These are phyloP conservation scores for Desmodesmus armatus DNA, from an alignment of 139 green algal species.

Conservation along the genomic window DNA sequence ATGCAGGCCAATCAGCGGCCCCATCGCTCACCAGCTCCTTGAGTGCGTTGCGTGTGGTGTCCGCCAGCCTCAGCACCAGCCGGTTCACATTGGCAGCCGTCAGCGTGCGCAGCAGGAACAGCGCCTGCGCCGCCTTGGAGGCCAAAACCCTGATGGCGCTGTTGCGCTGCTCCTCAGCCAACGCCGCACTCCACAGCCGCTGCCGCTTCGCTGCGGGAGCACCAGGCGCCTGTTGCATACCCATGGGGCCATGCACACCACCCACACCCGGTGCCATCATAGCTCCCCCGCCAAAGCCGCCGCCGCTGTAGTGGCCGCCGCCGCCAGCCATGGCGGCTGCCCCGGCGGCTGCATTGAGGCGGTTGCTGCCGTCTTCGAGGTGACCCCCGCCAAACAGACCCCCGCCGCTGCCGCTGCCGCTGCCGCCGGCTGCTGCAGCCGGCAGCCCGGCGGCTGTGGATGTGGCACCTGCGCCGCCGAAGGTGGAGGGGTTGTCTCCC, in stretches of 20 bases:
- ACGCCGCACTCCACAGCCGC: conserved; percentile 70
- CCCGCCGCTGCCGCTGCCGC: conserved; percentile 23
- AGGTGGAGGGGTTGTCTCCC: background rate
- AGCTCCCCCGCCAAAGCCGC: background rate
- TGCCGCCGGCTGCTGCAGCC: background rate
- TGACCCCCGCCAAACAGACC: background rate
- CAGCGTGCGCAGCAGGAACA: conserved; percentile 72
- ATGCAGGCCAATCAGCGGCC: too few species aligned
- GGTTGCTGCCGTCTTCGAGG: conserved; percentile 27
- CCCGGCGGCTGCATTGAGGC: conserved; percentile 17
- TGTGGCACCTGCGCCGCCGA: background rate
- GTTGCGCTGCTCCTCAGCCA: conserved; percentile 75
- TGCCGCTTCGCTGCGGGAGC: conserved; percentile 73
- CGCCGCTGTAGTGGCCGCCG: background rate
- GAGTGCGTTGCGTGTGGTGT: conserved; percentile 38
- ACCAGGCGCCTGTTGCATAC: background rate
- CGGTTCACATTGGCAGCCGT: conserved; percentile 59
- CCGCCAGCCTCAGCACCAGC: conserved; percentile 67
- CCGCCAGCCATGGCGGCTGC: background rate
- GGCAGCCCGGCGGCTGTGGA: background rate
- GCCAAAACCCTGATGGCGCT: conserved; percentile 60
- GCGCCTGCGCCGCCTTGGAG: conserved; percentile 68
- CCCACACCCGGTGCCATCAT: background rate
- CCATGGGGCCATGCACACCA: background rate
- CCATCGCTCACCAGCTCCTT: conserved; percentile 40